Evolutionary conservation across 352 stramenopile species (phyloP).

Genomic region (Globisporangium heterothallicum): DNA sequence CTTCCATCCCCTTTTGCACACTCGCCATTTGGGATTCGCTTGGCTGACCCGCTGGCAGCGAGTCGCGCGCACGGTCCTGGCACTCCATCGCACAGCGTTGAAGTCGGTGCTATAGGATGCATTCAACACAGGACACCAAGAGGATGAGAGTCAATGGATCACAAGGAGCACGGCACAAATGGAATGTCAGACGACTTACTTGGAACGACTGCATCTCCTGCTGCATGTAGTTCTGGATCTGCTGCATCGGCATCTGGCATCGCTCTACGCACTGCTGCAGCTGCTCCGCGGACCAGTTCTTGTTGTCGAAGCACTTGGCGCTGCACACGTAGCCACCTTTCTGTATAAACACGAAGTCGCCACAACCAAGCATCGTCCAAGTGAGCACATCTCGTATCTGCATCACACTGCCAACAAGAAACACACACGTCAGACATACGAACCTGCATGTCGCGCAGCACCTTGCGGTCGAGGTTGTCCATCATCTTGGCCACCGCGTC

Average conservation of each 20-base stretch:
- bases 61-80: constrained; percentile 76
- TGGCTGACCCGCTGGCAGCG: constrained; percentile 52
- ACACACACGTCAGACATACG: neutral
- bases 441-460: constrained; percentile 73
- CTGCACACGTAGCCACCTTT: constrained; percentile 78
- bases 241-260: constrained; percentile 81
- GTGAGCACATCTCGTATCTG: too few species aligned
- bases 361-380: too few species aligned
- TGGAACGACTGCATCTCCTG: constrained; percentile 83
- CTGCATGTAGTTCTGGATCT: constrained; percentile 81
- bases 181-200: constrained; percentile 19
- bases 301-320: constrained; percentile 88
- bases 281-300: constrained; percentile 69
- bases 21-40: constrained; percentile 62
- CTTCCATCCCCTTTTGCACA: constrained; percentile 74
- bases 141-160: neutral
- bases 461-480: constrained; percentile 68
- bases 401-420: too few species aligned
- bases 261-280: constrained; percentile 77
- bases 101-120: constrained; percentile 71
- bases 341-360: constrained; percentile 20
- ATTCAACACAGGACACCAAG: neutral
- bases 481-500: constrained; percentile 82
- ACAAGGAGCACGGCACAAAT: neutral
- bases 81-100: constrained; percentile 85